Evolutionary conservation across 176 grass and related monocot species (phyloP), one percentile per base, ranked within the genome.

Genomic region (Phoenix roebelenii): DNA sequence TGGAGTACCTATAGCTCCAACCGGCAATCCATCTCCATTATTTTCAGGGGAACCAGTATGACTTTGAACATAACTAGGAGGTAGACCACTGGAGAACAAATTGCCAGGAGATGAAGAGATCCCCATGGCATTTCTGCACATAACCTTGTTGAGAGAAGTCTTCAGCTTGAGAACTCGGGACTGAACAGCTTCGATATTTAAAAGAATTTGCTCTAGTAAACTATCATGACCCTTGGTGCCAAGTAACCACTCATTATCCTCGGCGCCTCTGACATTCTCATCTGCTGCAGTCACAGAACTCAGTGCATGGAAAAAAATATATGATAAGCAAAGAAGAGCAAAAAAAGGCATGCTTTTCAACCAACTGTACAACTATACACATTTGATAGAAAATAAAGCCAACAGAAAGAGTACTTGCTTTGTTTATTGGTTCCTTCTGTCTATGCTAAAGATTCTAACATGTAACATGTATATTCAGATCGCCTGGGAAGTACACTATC

Each of bases 191-290:
- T 97, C 83, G 66, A 97, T 91, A 66, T 69, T 88, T 71, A 85
- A 66, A 82, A 97, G 87, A 72, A 97, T 68, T 25, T 80, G 76
- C 72, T 90, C 83, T 5, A 80, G 51, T 68, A 66, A 75, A 70
- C 53, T 49, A 84, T 89, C 87, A 17, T 63, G 58, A 67, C 80
- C 76, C 32, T 81, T 82, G 64, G 76, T 48, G 52, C 80, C 80
- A 75, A 82, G 82, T 58, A 97, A 69, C 87, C 87, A 97, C 56
- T 97, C 74, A n/a, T 81, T 69, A 20, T 85, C 84, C 32, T 85
- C 83, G 26, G 80, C 82, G 51, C 76, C 87, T 73, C 74, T 91
- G 7, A 69, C 79, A 59, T 69, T 80, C 52, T 91, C 81, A 72
- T 97, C 87, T 28, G 64, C 83, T 91, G 72, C 3, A 18, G 28